These are phyloP conservation scores for Phytopythium boreale DNA, from an alignment of 352 stramenopile species.

Conservation along the genomic window DNA sequence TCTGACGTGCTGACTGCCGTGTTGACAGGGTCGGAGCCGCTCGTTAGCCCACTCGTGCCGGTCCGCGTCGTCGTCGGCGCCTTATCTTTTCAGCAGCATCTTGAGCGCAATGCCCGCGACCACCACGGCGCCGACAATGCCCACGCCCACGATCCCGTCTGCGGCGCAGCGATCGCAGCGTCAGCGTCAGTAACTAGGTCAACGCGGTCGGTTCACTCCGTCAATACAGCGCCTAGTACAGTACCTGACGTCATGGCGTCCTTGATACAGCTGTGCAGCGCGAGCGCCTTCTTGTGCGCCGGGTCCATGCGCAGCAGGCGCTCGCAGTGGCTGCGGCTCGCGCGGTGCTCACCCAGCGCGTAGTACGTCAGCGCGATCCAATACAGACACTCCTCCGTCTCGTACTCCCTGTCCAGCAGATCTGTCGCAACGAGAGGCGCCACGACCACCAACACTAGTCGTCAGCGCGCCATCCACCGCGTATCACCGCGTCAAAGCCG, in stretches of 20 bases:
- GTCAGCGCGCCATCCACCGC: not conserved
- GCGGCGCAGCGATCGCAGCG: slow-evolving; percentile 1
- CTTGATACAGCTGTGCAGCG: slow-evolving; percentile 76
- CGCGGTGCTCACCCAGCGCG: slow-evolving; percentile 61
- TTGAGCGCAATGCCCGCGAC: slow-evolving; percentile 70
- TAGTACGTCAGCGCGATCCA: slow-evolving; percentile 75
- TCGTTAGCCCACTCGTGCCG: not conserved
- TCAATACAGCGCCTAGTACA: too few relatives aligned
- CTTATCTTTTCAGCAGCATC: slow-evolving; percentile 71
- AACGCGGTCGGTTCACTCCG: not conserved
- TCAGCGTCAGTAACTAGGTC: not conserved
- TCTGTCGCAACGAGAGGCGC: too few relatives aligned
- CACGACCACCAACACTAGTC: not conserved
- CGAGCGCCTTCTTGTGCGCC: slow-evolving; percentile 63
- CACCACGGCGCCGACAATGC: slow-evolving; percentile 67
- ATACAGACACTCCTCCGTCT: slow-evolving; percentile 69
- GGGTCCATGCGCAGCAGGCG: slow-evolving; percentile 72
- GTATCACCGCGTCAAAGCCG: not conserved
- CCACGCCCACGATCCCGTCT: slow-evolving; percentile 67
- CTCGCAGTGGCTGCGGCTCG: slow-evolving; percentile 70
- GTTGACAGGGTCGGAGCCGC: not conserved
- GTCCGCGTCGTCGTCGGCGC: slow-evolving; percentile 7
- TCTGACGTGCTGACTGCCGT: not conserved
- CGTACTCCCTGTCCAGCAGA: slow-evolving; percentile 48
- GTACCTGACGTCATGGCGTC: slow-evolving; percentile 58